These are phyloP conservation scores for Diaporthe sp. DNA, from an alignment of 2,329 filamentous ascomycete species.

Conservation along the genomic window DNA sequence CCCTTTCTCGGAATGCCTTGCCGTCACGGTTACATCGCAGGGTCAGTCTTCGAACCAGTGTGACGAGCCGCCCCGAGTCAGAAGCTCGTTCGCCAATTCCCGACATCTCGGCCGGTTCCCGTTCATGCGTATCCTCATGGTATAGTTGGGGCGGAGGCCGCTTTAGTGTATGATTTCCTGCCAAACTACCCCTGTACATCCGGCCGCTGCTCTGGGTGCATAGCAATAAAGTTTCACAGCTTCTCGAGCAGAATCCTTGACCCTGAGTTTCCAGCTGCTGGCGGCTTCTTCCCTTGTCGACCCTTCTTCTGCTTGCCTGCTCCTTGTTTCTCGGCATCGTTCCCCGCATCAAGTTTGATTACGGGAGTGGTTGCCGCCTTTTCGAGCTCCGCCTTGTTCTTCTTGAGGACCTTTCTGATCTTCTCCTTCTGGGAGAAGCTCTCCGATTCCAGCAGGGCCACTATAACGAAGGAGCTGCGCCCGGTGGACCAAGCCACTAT, in stretches of 20 bases:
- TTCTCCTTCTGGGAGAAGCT: slow-evolving; percentile 75
- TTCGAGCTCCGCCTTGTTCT: slow-evolving; percentile 77
- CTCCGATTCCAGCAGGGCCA: slow-evolving; percentile 81
- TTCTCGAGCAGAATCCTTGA: slow-evolving; percentile 70
- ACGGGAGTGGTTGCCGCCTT: slow-evolving; percentile 71
- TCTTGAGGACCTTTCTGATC: slow-evolving; percentile 76
- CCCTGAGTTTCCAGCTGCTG: slow-evolving; percentile 68
- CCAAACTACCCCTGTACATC: slow-evolving; percentile 17
- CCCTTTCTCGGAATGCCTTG: slow-evolving; percentile 21
- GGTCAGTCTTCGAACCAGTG: not conserved
- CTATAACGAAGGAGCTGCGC: slow-evolving; percentile 85
- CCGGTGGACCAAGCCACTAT: slow-evolving; percentile 88
- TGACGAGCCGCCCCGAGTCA: slow-evolving; percentile 10
- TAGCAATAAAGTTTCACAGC: slow-evolving; percentile 48
- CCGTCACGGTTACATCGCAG: slow-evolving; percentile 21
- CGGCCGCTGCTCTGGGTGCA: not conserved
- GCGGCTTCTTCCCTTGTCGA: slow-evolving; percentile 50
- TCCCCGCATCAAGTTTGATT: slow-evolving; percentile 52
- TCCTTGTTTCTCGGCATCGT: slow-evolving; percentile 58
- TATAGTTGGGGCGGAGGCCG: slow-evolving; percentile 4
- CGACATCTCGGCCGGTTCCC: slow-evolving; percentile 4
- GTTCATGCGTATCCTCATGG: not conserved
- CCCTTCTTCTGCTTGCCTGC: slow-evolving; percentile 56
- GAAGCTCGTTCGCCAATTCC: slow-evolving; percentile 10
- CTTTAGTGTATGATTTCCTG: slow-evolving; percentile 21